Evolutionary conservation across 73 alveolate species (phyloP).

Genomic region (Blepharisma stoltei): DNA sequence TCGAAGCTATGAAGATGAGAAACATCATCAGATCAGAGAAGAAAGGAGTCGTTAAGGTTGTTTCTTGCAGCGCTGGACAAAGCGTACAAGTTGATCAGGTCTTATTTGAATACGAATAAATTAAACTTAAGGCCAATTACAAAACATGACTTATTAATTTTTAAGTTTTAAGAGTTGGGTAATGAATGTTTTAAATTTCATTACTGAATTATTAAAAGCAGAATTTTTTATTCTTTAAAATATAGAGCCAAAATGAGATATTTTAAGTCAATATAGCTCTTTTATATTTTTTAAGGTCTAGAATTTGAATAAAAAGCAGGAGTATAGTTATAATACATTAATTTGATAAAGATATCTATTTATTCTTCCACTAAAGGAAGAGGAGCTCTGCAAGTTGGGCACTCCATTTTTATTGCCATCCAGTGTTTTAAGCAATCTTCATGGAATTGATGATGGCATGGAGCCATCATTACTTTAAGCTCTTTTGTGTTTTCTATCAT

Average conservation of each 20-base stretch:
- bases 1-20: slow-evolving; percentile 78
- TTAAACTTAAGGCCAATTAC: no score
- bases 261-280: no score
- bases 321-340: no score
- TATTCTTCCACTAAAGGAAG: slow-evolving; percentile 55
- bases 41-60: slow-evolving; percentile 65
- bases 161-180: no score
- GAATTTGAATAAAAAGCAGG: no score
- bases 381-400: slow-evolving; percentile 94
- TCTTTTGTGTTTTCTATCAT: slow-evolving; percentile 18
- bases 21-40: slow-evolving; percentile 64
- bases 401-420: slow-evolving; percentile 91
- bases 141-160: no score
- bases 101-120: slow-evolving; percentile 53
- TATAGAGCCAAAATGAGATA: no score
- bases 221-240: no score
- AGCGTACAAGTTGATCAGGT: slow-evolving; percentile 73
- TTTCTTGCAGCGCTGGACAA: slow-evolving; percentile 51
- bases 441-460: slow-evolving; percentile 94
- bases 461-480: slow-evolving; percentile 74
- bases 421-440: slow-evolving; percentile 86
- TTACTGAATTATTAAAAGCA: no score
- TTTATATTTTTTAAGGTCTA: no score
- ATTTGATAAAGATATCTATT: not conserved
- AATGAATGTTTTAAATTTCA: no score